Evolutionary conservation across 495 filamentous ascomycete species (phyloP), one percentile per base, ranked within the genome.

Genomic region (Talaromyces ruber): DNA sequence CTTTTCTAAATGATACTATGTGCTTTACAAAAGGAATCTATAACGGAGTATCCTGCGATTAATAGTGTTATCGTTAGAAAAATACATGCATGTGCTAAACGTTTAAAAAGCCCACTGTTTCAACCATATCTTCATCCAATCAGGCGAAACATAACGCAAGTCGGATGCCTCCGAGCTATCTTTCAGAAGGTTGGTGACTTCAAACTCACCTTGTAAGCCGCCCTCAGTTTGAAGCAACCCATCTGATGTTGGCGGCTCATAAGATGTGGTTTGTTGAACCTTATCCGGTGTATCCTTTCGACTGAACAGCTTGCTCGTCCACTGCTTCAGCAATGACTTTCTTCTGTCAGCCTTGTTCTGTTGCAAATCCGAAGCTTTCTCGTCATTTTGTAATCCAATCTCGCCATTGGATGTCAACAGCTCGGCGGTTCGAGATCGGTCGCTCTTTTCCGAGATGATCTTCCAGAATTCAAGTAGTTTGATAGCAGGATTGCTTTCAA

Each of bases 111-210:
- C 16, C 59, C 59, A 60, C 26, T 60, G 59, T 21, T 32, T 51
- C 39, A 60, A 29, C 59, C 59, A 60, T 52, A 60, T 22, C 24
- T 32, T 60, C 37, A 60, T 50, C 37, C 43, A 60, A n/a, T 60
- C 43, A 32, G 59, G 14, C 25, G 59, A 60, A 51, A 60, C 59
- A 60, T 26, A 6, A 8, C 18, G 39, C 21, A 59, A 30, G 39
- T 34, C 30, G 8, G 26, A 50, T 29, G 59, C 37, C 26, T 60
- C 59, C n/a, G 59, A 60, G 29, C 59, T 60, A 52, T 60, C 37
- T 21, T 34, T 32, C 43, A 26, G 43, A 30, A 60, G 59, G 22
- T 52, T 29, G 26, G 39, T 24, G 7, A 60, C 59, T 52, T 60
- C 45, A 16, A 51, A 60, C 28, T 51, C 26, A 4, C 12, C 26